These are phyloP conservation scores for Entoloma clypeatum DNA, from an alignment of 1,284 basidiomycete genomes.

Conservation along the genomic window DNA sequence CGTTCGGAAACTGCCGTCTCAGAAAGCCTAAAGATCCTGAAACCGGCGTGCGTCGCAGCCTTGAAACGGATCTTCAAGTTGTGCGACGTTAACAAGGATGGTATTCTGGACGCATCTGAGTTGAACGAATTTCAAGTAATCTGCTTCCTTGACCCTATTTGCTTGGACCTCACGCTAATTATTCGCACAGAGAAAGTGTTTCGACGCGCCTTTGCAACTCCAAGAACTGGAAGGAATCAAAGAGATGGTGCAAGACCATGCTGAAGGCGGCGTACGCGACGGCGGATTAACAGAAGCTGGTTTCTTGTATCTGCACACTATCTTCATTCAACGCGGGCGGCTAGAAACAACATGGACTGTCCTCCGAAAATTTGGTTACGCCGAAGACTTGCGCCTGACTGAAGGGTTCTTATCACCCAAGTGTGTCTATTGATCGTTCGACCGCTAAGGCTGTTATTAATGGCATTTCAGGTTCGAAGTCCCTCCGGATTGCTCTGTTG, in stretches of 20 bases:
- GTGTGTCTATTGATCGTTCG: conserved; percentile 36
- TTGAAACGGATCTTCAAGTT: conserved; percentile 94
- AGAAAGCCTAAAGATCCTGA: conserved; percentile 63
- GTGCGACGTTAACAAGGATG: conserved; percentile 94
- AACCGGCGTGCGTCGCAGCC: conserved; percentile 89
- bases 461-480: conserved; percentile 76
- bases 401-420: conserved; percentile 86
- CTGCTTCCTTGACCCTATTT: conserved; percentile 9
- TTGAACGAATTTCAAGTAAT: conserved; percentile 94
- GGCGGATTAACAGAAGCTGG: conserved; percentile 89
- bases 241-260: conserved; percentile 78
- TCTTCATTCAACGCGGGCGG: conserved; percentile 94
- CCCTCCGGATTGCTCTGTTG: conserved; percentile 90
- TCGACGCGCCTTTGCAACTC: conserved; percentile 87
- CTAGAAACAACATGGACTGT: conserved; percentile 99
- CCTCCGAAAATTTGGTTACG: conserved; percentile 92
- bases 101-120: conserved; percentile 84
- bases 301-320: conserved; percentile 93
- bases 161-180: conserved; percentile 10
- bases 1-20: conserved; percentile 10
- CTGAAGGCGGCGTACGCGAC: conserved; percentile 62
- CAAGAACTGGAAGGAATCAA: conserved; percentile 93
- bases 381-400: conserved; percentile 87
- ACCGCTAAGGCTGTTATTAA: conserved; percentile 9
- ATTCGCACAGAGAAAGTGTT: conserved; percentile 78